A percentile compares a stretch with the other conserved stretches of the same genome.
These are phyloP conservation scores for Phytopythium cucurbitacearum DNA, from an alignment of 352 stramenopile genomes.

Conservation along the genomic window DNA sequence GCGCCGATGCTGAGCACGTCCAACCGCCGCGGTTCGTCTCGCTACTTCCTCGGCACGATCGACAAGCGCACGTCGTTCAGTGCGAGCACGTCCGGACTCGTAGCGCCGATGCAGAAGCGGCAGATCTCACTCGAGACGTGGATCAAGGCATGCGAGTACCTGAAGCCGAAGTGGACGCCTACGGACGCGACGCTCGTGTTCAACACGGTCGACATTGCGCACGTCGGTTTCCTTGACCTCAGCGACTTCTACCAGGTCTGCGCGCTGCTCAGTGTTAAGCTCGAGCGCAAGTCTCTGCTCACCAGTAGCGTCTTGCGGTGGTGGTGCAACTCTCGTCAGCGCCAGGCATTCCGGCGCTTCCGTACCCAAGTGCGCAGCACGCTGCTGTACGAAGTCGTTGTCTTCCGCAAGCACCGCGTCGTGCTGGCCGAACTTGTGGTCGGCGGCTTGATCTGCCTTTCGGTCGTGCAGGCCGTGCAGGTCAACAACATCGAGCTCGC, in stretches of 20 bases:
- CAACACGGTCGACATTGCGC: constrained; percentile 70
- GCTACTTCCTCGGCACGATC: constrained; percentile 42
- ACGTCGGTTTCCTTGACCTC: constrained; percentile 55
- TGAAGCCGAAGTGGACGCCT: constrained; percentile 70
- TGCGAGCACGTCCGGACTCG: constrained; percentile 22
- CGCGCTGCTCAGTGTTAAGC: constrained; percentile 66
- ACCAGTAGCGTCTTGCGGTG: constrained; percentile 39
- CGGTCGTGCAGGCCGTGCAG: constrained; percentile 73
- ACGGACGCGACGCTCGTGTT: constrained; percentile 76
- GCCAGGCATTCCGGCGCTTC: constrained; percentile 48
- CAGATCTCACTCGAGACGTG: constrained; percentile 69
- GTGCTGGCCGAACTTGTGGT: constrained; percentile 73
- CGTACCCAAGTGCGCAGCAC: constrained; percentile 45
- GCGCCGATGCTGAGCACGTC: constrained; percentile 27
- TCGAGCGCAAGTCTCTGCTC: constrained; percentile 44
- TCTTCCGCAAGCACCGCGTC: constrained; percentile 64
- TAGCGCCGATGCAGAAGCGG: constrained; percentile 40
- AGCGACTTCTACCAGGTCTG: constrained; percentile 77
- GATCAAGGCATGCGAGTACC: constrained; percentile 65
- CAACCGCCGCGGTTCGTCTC: constrained; percentile 54
- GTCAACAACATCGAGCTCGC: constrained; percentile 81
- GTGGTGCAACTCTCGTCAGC: constrained; percentile 37
- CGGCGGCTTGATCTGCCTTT: constrained; percentile 68
- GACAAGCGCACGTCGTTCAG: constrained; percentile 43
- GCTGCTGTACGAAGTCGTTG: constrained; percentile 53